These are phyloP conservation scores for Phytophthora hibernalis DNA, from an alignment of 352 stramenopile genomes.

Conservation along the genomic window DNA sequence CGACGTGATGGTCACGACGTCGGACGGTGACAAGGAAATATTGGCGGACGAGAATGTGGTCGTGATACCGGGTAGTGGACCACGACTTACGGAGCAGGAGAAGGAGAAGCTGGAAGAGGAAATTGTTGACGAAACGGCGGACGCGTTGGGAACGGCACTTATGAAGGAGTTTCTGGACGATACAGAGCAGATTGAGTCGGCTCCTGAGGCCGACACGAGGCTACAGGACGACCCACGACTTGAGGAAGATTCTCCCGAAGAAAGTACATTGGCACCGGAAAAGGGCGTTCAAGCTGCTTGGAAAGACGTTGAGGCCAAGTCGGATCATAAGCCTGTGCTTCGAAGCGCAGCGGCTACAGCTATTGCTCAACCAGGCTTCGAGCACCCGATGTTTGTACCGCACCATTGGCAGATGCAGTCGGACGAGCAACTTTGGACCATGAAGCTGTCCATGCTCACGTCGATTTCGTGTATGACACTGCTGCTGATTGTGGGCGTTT, in stretches of 20 bases:
- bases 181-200: not conserved
- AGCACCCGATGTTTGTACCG: slow-evolving; percentile 22
- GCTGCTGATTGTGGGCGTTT: slow-evolving; percentile 32
- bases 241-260: slow-evolving; percentile 12
- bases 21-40: slow-evolving; percentile 13
- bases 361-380: slow-evolving; percentile 14
- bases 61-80: slow-evolving; percentile 13
- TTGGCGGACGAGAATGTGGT: slow-evolving; percentile 19
- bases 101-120: slow-evolving; percentile 22
- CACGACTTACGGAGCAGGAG: slow-evolving; percentile 13
- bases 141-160: slow-evolving; percentile 20
- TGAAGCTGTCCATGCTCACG: slow-evolving; percentile 40
- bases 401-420: slow-evolving; percentile 24
- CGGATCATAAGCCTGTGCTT: slow-evolving; percentile 15
- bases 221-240: slow-evolving; percentile 10
- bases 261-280: slow-evolving; percentile 1
- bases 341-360: slow-evolving; percentile 17
- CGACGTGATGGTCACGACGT: slow-evolving; percentile 22
- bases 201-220: not conserved
- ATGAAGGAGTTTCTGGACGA: slow-evolving; percentile 22
- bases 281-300: not conserved
- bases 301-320: not conserved
- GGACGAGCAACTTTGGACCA: slow-evolving; percentile 33
- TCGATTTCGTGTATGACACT: slow-evolving; percentile 32
- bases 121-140: slow-evolving; percentile 11